Base-by-base conservation (phyloP, 73 alveolate species). In the Blepharisma stoltei region DNA sequence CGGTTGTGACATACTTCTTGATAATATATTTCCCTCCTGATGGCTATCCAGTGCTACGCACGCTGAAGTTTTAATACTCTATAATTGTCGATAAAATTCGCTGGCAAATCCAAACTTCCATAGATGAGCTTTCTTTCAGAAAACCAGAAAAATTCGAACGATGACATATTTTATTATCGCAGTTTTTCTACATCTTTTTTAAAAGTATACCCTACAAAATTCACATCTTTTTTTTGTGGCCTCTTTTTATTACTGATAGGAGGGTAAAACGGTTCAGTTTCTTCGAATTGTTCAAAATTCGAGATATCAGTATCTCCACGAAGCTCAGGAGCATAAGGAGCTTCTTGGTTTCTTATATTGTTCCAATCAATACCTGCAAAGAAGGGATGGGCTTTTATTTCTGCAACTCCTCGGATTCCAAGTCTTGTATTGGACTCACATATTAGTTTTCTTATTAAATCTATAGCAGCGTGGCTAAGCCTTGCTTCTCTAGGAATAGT, bases 301-400 rank as follows among this genome's bases (percentile, higher is more conserved):
- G 46, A 14, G 23, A 38, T 60, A 60, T 60, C 73, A 5, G 23
- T 38, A 2, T 60, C 73, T 0, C 73, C 23, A 14, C 1, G 23
- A 60, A 60, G 73, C 5, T 60, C 46, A 20, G 73, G 73, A n/a
- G 5, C 23, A 60, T 20, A 60, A 14, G 73, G 73, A 14, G 73
- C n/a, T 23, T 54, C 77, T 5, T 55, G 25, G 27, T 86, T 86
- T 44, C 83, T 71, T 14, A 86, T 41, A 67, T 86, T 84, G 14
- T 76, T 88, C 92, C 93, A 86, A 37, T 83, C 88, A 53, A 86
- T 65, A 1, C 82, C 91, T 18, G 23, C 75, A 60, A 86, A 86
- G 65, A 83, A 86, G 7, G 86, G 75, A 78, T 86, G 93, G 8
- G 48, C 49, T 45, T 86, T 86, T 60, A 86, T 86, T 76, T 86